Evolutionary conservation across 2,329 filamentous ascomycete genomes (phyloP), one percentile per base, ranked within the genome.

Genomic region (Pleoardoris graminearum): DNA sequence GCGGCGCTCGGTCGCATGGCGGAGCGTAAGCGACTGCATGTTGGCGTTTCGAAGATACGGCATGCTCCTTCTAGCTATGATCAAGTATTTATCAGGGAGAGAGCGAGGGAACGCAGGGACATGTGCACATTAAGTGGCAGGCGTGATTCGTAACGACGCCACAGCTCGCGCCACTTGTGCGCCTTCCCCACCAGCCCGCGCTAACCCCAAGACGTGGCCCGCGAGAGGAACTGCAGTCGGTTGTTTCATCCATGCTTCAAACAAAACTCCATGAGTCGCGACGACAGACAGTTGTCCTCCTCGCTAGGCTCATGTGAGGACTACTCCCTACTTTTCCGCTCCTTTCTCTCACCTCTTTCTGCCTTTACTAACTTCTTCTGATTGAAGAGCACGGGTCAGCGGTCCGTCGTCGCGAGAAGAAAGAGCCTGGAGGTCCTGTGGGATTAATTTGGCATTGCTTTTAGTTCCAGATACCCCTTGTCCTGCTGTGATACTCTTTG

Each of bases 161-260:
- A 68, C 65, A 61, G 48, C 53, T 22, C 38, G 43, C 55, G 60
- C 58, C 51, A 57, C 50, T 14, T n/a, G 25, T 37, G 41, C 44
- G 36, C 14, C 23, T 35, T 23, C 43, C 47, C 23, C 38, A 22
- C 37, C 38, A 43, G 5, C 17, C 16, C 38, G 52, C 53, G 51
- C 60, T 63, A 61, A 49, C 23, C 59, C 57, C 56, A 55, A 66
- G 65, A 56, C 54, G 54, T 44, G 44, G 38, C 33, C 53, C 53
- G 56, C 61, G 52, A 54, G 54, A 60, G 50, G 57, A 61, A 55
- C 59, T 56, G 60, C 59, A 62, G 54, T 54, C 64, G 63, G 55
- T 59, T 59, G 70, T 73, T 73, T 72, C 69, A 71, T 54, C 62
- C 60, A 61, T 65, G 67, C 67, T 54, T 60, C 57, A 62, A 66